Base-by-base conservation (phyloP, 192 early-diverging fungal species). In the Spinellus fusiger region DNA sequence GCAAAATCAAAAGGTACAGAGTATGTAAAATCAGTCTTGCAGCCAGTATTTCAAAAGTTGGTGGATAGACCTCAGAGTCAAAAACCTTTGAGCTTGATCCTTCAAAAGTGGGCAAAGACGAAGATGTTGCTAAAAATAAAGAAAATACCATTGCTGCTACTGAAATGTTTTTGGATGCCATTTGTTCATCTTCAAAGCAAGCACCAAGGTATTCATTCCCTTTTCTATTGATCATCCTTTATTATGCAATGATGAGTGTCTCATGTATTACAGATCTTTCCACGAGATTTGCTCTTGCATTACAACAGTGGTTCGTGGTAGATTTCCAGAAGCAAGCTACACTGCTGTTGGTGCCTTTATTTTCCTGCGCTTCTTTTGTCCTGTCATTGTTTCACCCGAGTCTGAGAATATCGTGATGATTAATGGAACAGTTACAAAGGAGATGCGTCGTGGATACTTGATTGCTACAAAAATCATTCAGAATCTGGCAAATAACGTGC, bases 391-490 rank as follows among this genome's bases (percentile, higher is more conserved):
- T 18, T 78, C 87, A 0, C 91, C 91, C 10, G 88, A 91, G 61
- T 65, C 77, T 10, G 65, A 40, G 10, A 59, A 51, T 25, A 18
- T 68, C 3, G 25, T 68, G 15, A 35, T 33, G 31, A 78, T 84
- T 56, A 40, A 70, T 25, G 77, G 75, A 35, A 79, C 82, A 15
- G 64, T 76, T 23, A 74, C 77, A 47, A 70, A 77, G 18, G 85
- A 92, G 34, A 62, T 92, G n/a, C 79, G 84, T 18, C 81, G 91
- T 44, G 91, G 91, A 37, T 67, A 90, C 50, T 66, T 93, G 23
- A 78, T 93, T 28, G 83, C 81, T 44, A 89, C 89, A 9, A 93
- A 93, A 70, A 84, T 93, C 4, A 89, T 93, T 49, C 90, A 91
- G 59, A 93, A 92, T 63, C 65, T 93, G 59, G 88, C 91, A 29